Base-by-base conservation (phyloP, 106 monocot genomes). In the Triglochin maritima region DNA sequence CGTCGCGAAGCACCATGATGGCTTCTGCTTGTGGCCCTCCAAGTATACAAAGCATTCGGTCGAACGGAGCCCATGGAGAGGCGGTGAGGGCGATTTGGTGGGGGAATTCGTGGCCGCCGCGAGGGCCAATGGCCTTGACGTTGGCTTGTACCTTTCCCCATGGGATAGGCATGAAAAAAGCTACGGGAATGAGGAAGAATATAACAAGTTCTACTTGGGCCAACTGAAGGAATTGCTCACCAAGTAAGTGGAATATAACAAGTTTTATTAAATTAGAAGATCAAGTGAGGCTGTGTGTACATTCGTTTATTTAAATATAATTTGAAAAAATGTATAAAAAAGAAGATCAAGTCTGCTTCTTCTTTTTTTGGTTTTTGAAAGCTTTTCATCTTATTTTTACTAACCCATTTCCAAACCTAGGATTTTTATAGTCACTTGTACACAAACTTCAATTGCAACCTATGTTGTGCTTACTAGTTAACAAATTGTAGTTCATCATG, bases 21-120 rank as follows among this genome's bases (percentile, higher is more conserved):
- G 94, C 0, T 94, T 94, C 86, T 94, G 89, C 84, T 74, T 94
- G 15, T 94, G 94, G 94, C 94, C 94, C 3, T 89, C 94, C 3
- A 10, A 14, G 29, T 81, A 87, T 77, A 94, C 87, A 4, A 71
- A 74, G 14, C 87, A 94, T 58, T 87, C 94, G 4, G 89, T 94
- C 6, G 65, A 57, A 12, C 11, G 49, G 47, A 85, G 87, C 70
- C 86, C 86, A 3, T 94, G 89, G 93, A 76, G 50, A 54, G 79
- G 67, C 0, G 94, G 89, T 0, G 53, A 71, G 4, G 94, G 89
- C 0, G 94, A 94, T 64, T 79, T 89, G 7, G 86, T 94, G 15
- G 29, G 65, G 47, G 87, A 89, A 47, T 68, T 94, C 67, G 79
- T 77, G 4, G 80, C 59, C 1, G 86, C 89, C 9, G 89, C 86